Evolutionary conservation across 257 asterid genomes (phyloP).

Genomic region (Paulownia fortunei): DNA sequence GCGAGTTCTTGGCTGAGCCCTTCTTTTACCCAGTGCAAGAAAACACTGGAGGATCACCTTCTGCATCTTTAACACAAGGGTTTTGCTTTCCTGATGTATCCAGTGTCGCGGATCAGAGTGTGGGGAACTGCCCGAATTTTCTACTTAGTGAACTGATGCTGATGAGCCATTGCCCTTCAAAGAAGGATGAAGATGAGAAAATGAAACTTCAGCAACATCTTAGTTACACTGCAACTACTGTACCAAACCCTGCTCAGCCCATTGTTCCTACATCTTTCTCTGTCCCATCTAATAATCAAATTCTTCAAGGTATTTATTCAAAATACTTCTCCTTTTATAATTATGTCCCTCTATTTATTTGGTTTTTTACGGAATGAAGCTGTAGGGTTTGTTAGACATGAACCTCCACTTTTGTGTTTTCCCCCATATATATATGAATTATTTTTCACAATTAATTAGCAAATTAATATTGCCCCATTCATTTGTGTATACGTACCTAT

Average conservation of each 20-base stretch:
- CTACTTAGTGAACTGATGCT: conserved; percentile 60
- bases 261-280: conserved; percentile 28
- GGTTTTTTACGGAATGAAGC: neutral
- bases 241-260: conserved; percentile 23
- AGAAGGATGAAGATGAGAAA: conserved; percentile 52
- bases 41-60: conserved; percentile 23
- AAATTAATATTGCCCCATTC: neutral
- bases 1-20: conserved; percentile 53
- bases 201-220: conserved; percentile 49
- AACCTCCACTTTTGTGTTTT: neutral
- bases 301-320: conserved; percentile 43
- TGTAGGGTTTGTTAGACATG: neutral
- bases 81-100: conserved; percentile 55
- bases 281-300: conserved; percentile 30
- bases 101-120: conserved; percentile 24
- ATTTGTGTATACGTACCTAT: neutral
- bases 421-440: neutral
- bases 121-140: conserved; percentile 39
- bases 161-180: conserved; percentile 50
- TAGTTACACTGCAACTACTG: conserved; percentile 27
- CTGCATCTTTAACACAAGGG: conserved; percentile 47
- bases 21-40: conserved; percentile 60
- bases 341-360: neutral
- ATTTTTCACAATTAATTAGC: too few relatives aligned
- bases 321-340: neutral